Conservation (phyloP, 2,329 filamentous ascomycete species). For the Colletotrichum sp. region DNA sequence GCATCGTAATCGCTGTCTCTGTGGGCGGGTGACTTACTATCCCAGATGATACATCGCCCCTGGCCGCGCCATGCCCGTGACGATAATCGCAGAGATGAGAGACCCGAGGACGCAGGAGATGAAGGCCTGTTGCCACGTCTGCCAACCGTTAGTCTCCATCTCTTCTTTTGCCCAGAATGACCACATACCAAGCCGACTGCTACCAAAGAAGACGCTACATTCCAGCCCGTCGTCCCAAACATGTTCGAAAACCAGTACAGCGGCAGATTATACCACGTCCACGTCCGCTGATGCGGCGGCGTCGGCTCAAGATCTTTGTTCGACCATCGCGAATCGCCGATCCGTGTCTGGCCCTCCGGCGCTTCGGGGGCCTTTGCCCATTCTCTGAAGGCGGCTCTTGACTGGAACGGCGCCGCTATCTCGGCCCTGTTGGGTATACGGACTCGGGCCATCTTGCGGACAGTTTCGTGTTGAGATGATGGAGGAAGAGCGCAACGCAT, state of each 20-base stretch:
- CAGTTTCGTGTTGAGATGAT: background rate
- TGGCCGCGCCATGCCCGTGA: conserved; percentile 31
- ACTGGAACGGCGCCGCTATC: conserved; percentile 27
- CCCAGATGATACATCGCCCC: conserved; percentile 31
- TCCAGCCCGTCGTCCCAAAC: conserved; percentile 33
- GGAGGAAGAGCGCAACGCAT: background rate
- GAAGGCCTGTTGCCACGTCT: conserved; percentile 33
- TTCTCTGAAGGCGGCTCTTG: conserved; percentile 25
- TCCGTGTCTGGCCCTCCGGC: conserved; percentile 16
- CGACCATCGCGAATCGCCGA: conserved; percentile 31
- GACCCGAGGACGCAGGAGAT: conserved; percentile 28
- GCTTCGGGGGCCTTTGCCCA: conserved; percentile 26
- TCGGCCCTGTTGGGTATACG: conserved; percentile 7
- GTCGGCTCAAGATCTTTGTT: conserved; percentile 36
- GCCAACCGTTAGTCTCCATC: background rate
- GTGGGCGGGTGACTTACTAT: conserved; percentile 18
- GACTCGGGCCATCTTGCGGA: background rate
- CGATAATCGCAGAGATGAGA: conserved; percentile 26
- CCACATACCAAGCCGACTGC: conserved; percentile 28
- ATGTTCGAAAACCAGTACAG: conserved; percentile 33
- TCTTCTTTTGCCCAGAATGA: background rate
- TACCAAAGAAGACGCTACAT: conserved; percentile 30
- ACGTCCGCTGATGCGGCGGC: conserved; percentile 29
- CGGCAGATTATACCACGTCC: conserved; percentile 32
- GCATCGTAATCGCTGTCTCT: fast-evolving